Conservation (phyloP, 2,329 filamentous ascomycete species). For the Claviceps citrina region DNA sequence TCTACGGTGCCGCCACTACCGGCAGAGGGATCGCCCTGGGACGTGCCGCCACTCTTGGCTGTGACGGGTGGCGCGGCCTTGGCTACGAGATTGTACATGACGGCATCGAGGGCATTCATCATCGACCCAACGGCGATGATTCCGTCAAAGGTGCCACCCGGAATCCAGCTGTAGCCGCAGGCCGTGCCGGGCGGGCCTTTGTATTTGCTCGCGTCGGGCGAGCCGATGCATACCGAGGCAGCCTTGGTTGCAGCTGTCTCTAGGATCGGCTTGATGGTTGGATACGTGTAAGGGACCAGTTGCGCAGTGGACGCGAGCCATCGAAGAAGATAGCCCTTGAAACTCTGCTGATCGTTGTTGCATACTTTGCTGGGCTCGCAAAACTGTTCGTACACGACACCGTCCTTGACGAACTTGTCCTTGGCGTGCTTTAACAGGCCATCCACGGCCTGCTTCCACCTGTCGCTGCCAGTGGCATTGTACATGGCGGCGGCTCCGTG, state of each 20-base stretch:
- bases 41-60: constrained; percentile 42
- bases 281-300: constrained; percentile 36
- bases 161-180: constrained; percentile 54
- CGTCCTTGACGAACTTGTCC: constrained; percentile 36
- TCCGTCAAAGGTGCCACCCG: constrained; percentile 38
- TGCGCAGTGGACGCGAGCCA: constrained; percentile 45
- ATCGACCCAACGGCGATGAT: constrained; percentile 50
- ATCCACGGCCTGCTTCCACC: constrained; percentile 43
- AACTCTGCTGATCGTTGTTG: constrained; percentile 56
- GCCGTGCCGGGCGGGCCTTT: constrained; percentile 40
- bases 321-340: constrained; percentile 61
- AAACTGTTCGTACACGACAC: constrained; percentile 47
- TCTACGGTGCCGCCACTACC: constrained; percentile 15
- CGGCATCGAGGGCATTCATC: constrained; percentile 49
- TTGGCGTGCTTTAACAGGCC: constrained; percentile 39
- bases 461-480: constrained; percentile 37
- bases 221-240: constrained; percentile 33
- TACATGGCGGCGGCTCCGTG: constrained; percentile 47
- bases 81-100: constrained; percentile 44
- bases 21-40: constrained; percentile 28
- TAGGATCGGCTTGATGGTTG: constrained; percentile 36
- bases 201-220: constrained; percentile 25
- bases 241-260: constrained; percentile 36
- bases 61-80: constrained; percentile 32
- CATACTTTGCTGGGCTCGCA: constrained; percentile 49